phyloP scores from a whole-genome alignment of 2,329 filamentous ascomycete genomes.

The Cordyceps pruinosa region DNA sequence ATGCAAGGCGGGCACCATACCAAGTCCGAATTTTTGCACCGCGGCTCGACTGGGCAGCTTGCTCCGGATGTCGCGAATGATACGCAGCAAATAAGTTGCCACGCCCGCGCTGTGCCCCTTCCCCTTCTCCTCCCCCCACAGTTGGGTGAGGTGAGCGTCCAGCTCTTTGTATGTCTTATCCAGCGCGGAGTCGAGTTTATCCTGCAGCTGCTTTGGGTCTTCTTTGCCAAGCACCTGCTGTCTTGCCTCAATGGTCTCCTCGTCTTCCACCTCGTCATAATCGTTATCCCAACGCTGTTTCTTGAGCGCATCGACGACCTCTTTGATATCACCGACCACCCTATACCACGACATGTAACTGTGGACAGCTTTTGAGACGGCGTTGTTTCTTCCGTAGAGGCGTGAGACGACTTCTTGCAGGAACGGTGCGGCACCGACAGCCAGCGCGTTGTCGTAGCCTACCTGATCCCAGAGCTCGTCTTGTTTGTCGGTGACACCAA shows the following conservation, averaged over 20 bases:
- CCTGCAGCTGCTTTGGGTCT: slow-evolving; percentile 58
- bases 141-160: slow-evolving; percentile 43
- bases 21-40: slow-evolving; percentile 50
- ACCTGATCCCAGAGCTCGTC: slow-evolving; percentile 61
- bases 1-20: slow-evolving; percentile 59
- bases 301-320: slow-evolving; percentile 57
- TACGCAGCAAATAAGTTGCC: slow-evolving; percentile 62
- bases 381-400: slow-evolving; percentile 64
- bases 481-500: slow-evolving; percentile 42
- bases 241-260: slow-evolving; percentile 59
- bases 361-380: slow-evolving; percentile 54
- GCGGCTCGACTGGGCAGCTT: slow-evolving; percentile 50
- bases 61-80: slow-evolving; percentile 66
- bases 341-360: slow-evolving; percentile 67
- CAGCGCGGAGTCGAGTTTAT: slow-evolving; percentile 51
- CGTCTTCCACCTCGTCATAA: slow-evolving; percentile 65
- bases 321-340: slow-evolving; percentile 61
- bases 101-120: slow-evolving; percentile 43
- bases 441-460: slow-evolving; percentile 58
- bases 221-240: slow-evolving; percentile 64
- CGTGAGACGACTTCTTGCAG: slow-evolving; percentile 62
- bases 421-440: slow-evolving; percentile 59
- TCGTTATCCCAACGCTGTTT: slow-evolving; percentile 71
- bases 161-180: slow-evolving; percentile 51
- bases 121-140: slow-evolving; percentile 42